These are phyloP conservation scores for Fusarium begoniae DNA, from an alignment of 2,329 filamentous ascomycete genomes.

Conservation along the genomic window DNA sequence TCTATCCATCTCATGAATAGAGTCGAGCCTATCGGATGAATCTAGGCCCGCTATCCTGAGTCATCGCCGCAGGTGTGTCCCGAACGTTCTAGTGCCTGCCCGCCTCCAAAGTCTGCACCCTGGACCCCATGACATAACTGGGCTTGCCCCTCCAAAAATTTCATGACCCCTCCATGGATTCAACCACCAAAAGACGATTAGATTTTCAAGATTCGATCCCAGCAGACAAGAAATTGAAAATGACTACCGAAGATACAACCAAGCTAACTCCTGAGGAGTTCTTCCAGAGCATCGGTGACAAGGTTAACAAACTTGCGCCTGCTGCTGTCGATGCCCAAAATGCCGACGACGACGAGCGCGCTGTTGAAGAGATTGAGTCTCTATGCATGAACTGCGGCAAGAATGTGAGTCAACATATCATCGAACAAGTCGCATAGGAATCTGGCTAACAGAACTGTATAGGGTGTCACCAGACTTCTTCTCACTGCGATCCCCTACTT, in stretches of 20 bases:
- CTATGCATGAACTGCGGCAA: conserved; percentile 88
- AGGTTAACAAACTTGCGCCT: conserved; percentile 62
- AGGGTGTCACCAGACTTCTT: conserved; percentile 87
- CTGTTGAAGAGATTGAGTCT: conserved; percentile 77
- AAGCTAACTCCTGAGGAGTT: conserved; percentile 59
- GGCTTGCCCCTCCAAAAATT: conserved; percentile 47
- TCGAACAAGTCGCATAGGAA: neutral
- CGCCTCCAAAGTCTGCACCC: conserved; percentile 33
- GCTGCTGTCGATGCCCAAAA: conserved; percentile 48
- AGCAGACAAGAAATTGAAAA: conserved; percentile 50
- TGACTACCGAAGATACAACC: conserved; percentile 54
- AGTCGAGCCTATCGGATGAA: conserved; percentile 12
- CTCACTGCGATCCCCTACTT: conserved; percentile 96
- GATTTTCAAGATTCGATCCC: conserved; percentile 20
- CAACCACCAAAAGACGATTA: conserved; percentile 30
- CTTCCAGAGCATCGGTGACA: conserved; percentile 70
- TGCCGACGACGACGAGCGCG: conserved; percentile 59
- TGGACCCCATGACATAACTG: conserved; percentile 44
- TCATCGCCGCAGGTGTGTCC: conserved; percentile 15
- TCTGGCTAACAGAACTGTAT: conserved; percentile 22
- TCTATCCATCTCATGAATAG: neutral
- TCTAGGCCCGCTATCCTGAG: conserved; percentile 15
- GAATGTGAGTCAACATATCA: conserved; percentile 63
- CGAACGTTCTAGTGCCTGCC: conserved; percentile 41
- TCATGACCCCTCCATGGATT: conserved; percentile 42